Percentiles rank a stretch among this genome's conserved stretches.
Conservation (phyloP, 2,329 filamentous ascomycete species). For the Colletotrichum graminicola region DNA sequence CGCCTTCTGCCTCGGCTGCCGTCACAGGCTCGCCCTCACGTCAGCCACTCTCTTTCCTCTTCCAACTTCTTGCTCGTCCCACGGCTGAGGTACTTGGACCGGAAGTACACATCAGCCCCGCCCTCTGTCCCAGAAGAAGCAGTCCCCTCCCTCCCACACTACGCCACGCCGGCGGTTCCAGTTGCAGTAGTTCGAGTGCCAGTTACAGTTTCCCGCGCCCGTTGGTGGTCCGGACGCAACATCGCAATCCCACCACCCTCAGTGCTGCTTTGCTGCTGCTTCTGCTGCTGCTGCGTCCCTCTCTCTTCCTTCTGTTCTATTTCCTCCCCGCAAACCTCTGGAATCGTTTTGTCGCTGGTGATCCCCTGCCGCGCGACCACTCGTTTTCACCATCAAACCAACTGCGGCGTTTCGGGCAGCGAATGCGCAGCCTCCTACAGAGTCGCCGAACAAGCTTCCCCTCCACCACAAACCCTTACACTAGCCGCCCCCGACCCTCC, state of each 20-base stretch:
- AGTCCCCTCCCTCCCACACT: slow-evolving; percentile 7
- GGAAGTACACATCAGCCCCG: background rate
- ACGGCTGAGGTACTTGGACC: slow-evolving; percentile 1
- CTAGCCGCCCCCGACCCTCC: slow-evolving; percentile 9
- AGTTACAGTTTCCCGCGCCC: slow-evolving; percentile 40
- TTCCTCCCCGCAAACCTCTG: background rate
- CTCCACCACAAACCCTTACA: slow-evolving; percentile 32
- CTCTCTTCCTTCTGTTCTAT: background rate
- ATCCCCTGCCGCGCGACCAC: slow-evolving; percentile 19
- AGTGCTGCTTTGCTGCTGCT: slow-evolving; percentile 3
- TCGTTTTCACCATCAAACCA: slow-evolving; percentile 17
- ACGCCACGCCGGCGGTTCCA: slow-evolving; percentile 29
- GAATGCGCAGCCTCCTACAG: slow-evolving; percentile 25
- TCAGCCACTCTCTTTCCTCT: background rate
- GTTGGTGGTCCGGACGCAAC: slow-evolving; percentile 31
- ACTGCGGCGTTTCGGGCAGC: background rate
- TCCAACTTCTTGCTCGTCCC: background rate
- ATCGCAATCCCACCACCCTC: slow-evolving; percentile 35
- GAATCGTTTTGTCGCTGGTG: slow-evolving; percentile 10
- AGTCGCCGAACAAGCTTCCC: slow-evolving; percentile 22
- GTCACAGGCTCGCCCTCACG: background rate
- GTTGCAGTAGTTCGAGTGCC: slow-evolving; percentile 27
- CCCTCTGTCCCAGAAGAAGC: background rate
- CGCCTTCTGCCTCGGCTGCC: background rate
- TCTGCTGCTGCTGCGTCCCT: slow-evolving; percentile 26